Evolutionary conservation across 1,284 basidiomycete species (phyloP), one percentile per base, ranked within the genome.

Genomic region (Polyporus tsugae): DNA sequence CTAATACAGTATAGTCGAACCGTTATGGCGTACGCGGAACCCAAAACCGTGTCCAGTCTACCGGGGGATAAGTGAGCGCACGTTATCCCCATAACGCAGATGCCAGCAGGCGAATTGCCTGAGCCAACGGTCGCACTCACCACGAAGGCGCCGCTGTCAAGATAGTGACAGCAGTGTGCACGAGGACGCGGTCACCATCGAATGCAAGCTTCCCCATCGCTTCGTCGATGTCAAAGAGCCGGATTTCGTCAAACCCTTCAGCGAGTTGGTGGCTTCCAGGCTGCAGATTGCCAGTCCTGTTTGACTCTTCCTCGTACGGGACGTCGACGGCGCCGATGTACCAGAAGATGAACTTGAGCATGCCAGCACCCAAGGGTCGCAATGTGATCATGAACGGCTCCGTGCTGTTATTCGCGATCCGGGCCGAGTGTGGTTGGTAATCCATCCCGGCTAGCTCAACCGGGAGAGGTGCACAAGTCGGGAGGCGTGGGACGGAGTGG

Each of bases 281-380:
- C 33, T 39, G 41, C 19, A 59, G 25, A 6, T 25, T 4, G 13
- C 15, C 15, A 25, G 29, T n/a, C 58, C 19, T 3, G 25, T 9
- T 35, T 1, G 44, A 11, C 0, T n/a, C 66, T 4, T 59, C 55
- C 35, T 58, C 62, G 13, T 49, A 60, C 25, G 76, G 71, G 11
- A 77, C 70, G 62, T 78, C 77, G 22, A 83, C 70, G 22, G 63
- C 41, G 39, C 72, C 80, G 36, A 84, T 74, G 71, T 80, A 86
- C 84, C 84, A 86, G 78, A 79, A 85, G n/a, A 85, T 82, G 52
- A 82, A 66, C 75, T 85, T 87, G 19, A 80, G 73, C 41, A 77
- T 80, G 7, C 72, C 78, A 15, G 68, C 66, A 29, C 74, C 76
- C 19, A 76, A 72, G n/a, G 76, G 76, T 35, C 81, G 79, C 41